Evolutionary conservation across 1,139 yeast genomes (phyloP), one percentile per base, ranked within the genome.

Genomic region (Trichomonascaceae sp.): DNA sequence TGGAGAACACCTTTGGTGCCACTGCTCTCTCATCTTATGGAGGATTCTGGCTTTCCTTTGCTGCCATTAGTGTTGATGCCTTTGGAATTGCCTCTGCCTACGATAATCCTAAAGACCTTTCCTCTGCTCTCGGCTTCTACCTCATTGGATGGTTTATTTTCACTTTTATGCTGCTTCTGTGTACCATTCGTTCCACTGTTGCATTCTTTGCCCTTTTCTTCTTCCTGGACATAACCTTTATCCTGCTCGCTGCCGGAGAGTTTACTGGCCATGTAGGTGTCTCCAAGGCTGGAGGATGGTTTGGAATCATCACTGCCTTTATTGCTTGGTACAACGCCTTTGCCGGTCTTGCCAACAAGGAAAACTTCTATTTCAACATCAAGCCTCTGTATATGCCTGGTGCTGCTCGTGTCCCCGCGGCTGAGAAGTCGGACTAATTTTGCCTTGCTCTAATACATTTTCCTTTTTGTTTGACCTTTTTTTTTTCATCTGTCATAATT

Each of bases 1-100:
- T 55, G 28, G 93, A 85, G 49, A 82, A 84, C 63, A 76, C 94
- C 36, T 85, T 84, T 64, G 95, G 93, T 74, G 94, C 84, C 40
- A 71, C 81, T 35, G 93, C 93, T 13, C 36, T 42, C 16, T 20
- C 23, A 6, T 77, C 92, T 4, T 85, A 52, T 52, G 95, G 93
- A 41, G 93, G 89, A 1, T 85, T 84, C 59, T 85, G 96, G 96
- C 66, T 81, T 56, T 65, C 87, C 29, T 70, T 59, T 46, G 92
- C 74, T 42, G 87, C 89, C 17, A 68, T 85, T 40, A 64, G 71
- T 42, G 72, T 76, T 37, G 74, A 76, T 26, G 67, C 78, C 50
- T 85, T 85, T 57, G 87, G 89, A 31, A 78, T 85, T 42, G 60
- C 56, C 15, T 62, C 64, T 3, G 75, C 89, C 11, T 75, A 70